Evolutionary conservation across 805 yeast species (phyloP), one percentile per base, ranked within the genome.

Genomic region (Dipodascus geniculatus): DNA sequence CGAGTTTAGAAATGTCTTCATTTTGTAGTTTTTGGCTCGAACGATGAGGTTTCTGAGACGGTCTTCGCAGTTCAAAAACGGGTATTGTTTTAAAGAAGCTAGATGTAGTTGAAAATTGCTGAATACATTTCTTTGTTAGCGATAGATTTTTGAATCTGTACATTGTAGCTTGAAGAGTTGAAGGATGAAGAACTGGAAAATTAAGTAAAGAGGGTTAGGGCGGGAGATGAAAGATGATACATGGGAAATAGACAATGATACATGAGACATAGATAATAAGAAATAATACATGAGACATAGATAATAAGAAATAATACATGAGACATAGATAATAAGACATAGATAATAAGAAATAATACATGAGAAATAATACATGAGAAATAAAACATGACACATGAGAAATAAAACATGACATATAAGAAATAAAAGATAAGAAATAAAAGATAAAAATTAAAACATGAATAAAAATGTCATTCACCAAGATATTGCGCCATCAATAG

Each of bases 1-100:
- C 64, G 23, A 59, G 50, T 19, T 51, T 33, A n/a, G 54, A 53
- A 23, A 61, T 59, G 11, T 61, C 63, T 6, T 48, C 35, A 20
- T 57, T 52, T 9, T 38, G 20, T 38, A 17, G 44, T 17, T n/a
- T 38, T n/a, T 16, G 17, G 6, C 14, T 14, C 4, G 20, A 11
- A 38, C 8, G 44, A 6, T 17, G 44, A n/a, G 14, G 33, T 38
- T 17, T 38, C 4, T 9, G 11, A n/a, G 44, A 11, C 4, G 17
- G 44, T 38, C 44, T 4, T 38, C 44, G 33, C 6, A 28, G 33
- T 11, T 28, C 33, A 28, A 28, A 28, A 28, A 28, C 33, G 11
- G 33, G 33, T 28, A 28, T 28, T 11, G 33, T 6, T 28, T 28
- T 28, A 6, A 28, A 11, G 11, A 11, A 28, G 9, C 33, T 6